Base-by-base conservation (phyloP, 1,284 basidiomycete genomes). In the Pseudozyma flocculosa region DNA sequence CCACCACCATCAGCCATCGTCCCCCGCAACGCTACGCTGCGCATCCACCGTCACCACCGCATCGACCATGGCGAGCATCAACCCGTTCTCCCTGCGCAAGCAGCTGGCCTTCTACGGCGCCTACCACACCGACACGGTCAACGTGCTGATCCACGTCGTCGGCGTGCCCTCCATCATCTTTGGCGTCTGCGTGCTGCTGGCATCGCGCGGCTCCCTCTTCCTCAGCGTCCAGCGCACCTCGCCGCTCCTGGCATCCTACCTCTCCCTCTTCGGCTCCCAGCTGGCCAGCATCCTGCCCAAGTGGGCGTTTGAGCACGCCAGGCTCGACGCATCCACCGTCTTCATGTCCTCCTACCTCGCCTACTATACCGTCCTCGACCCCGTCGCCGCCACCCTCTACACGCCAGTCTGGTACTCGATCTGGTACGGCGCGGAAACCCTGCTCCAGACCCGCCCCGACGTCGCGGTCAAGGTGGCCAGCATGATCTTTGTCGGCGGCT, bases 61-160 rank as follows among this genome's bases (percentile, higher is more conserved):
- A 5, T 29, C 11, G 7, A 11, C 5, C 5, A 29, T 29, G 26
- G 26, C 26, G 7, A 29, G 26, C 26, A 29, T 57, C 4, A 65
- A 58, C 26, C 70, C 68, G 2, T 61, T 72, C 45, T 60, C 54
- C 32, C 54, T 72, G 42, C 53, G 43, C 26, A 57, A 66, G 44
- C 70, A 73, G 50, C 58, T 73, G 17, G 68, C 68, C 26, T 73
- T 73, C 52, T 73, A 73, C 43, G 71, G 71, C 38, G 70, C 71
- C 11, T 73, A 73, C 56, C 71, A 73, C 40, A 68, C 70, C 23
- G 54, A 73, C 44, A 47, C 50, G 0, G 61, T 72, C 56, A 73
- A 73, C 39, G 71, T 73, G 10, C 61, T 46, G 30, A 73, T 73
- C 37, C 71, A 73, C 55, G 68, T 73, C 21, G 26, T 72, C 23